Evolutionary conservation across 2,329 filamentous ascomycete genomes (phyloP), one percentile per base, ranked within the genome.

Genomic region (Dothiorella sarmentorum): DNA sequence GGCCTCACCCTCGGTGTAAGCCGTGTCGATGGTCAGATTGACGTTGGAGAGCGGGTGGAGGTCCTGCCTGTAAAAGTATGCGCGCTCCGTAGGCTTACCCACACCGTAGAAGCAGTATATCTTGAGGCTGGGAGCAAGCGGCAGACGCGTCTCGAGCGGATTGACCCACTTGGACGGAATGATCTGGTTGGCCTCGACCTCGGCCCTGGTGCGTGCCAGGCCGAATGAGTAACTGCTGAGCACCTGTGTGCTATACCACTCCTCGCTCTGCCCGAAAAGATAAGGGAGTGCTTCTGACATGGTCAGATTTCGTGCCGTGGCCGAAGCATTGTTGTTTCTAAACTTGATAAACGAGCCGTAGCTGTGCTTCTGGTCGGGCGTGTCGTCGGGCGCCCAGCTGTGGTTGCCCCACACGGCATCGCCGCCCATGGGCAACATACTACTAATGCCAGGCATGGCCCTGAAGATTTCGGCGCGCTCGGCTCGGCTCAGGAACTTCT

Each of bases 101-200:
- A 96, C 85, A 18, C 89, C 94, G 70, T 99, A 97, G 78, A 99
- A 97, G 76, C 94, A 97, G 75, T 92, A 97, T 11, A 99, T 90
- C 71, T 96, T 97, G 68, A 99, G 78, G 68, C 85, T 90, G 0
- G 94, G 93, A 1, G 94, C 93, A 18, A 91, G 80, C 0, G 94
- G 94, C 0, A 97, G 80, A 2, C 93, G 84, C 0, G 90, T 89
- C 72, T 97, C 93, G 1, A 97, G 83, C 0, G 94, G 94, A 69
- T 99, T 99, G 61, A 96, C 85, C 94, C 94, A 99, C 70, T 95
- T 99, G 0, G 71, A 65, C 1, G 77, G 78, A n/a, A 78, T 72
- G 31, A 62, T 62, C 55, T 79, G 73, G 63, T 80, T 80, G 53
- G 82, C 85, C 68, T 96, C 88, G 0, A 99, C 91, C 73, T 96